phyloP scores from a whole-genome alignment of 2,329 filamentous ascomycete species.

The Fusarium miscanthi region DNA sequence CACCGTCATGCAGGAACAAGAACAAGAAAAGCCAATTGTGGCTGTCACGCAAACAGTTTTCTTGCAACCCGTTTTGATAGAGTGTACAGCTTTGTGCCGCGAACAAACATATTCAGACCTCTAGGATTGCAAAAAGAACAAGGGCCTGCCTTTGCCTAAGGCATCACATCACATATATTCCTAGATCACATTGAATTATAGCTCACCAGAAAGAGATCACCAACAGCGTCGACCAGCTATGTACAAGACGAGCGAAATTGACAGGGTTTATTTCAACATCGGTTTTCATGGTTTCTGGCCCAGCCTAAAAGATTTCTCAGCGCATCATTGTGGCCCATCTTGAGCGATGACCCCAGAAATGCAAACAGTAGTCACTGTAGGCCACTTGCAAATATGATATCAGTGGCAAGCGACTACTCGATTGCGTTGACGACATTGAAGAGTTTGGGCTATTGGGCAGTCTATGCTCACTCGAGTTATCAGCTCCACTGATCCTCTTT shows the following conservation, averaged over 20 bases:
- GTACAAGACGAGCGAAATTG: not conserved
- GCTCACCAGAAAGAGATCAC: not conserved
- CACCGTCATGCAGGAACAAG: constrained; percentile 47
- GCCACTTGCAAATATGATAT: constrained; percentile 28
- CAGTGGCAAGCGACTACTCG: constrained; percentile 23
- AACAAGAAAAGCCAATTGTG: constrained; percentile 39
- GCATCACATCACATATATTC: constrained; percentile 11
- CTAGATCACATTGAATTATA: constrained; percentile 6
- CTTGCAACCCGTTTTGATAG: constrained; percentile 27
- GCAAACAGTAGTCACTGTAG: constrained; percentile 10
- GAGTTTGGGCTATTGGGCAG: constrained; percentile 3
- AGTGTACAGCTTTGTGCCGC: constrained; percentile 10
- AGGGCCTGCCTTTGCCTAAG: not conserved
- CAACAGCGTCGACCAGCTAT: not conserved
- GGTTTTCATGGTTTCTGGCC: not conserved
- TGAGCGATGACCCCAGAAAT: constrained; percentile 29
- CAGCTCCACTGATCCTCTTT: constrained; percentile 40
- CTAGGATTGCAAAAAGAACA: constrained; percentile 2
- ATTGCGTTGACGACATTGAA: not conserved
- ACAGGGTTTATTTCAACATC: not conserved
- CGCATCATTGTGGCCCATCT: constrained; percentile 11
- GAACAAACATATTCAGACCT: constrained; percentile 7
- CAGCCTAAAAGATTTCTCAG: not conserved
- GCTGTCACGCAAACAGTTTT: constrained; percentile 25
- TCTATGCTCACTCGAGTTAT: constrained; percentile 3